These are phyloP conservation scores for Coemansia sp. DNA, from an alignment of 192 early-diverging fungal species.

Conservation along the genomic window DNA sequence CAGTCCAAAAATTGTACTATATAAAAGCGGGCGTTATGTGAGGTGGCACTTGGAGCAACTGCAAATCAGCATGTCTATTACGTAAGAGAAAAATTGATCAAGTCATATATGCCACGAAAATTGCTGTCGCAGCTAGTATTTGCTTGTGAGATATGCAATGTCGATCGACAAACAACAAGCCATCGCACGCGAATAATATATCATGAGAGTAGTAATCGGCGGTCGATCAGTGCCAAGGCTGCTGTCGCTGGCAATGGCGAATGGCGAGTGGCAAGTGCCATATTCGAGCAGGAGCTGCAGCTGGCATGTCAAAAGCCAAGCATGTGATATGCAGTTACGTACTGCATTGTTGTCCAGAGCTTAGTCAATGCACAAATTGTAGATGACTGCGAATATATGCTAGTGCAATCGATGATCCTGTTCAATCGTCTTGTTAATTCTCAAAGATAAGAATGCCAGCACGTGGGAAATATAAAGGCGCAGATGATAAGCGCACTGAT, in stretches of 20 bases:
- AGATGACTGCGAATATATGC: background rate
- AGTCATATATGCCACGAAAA: no score
- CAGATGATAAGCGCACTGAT: background rate
- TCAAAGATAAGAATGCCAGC: background rate
- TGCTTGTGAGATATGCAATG: background rate
- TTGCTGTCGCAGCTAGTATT: background rate
- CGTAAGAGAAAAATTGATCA: background rate
- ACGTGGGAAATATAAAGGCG: background rate
- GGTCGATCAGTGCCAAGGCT: background rate
- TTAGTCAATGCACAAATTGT: background rate
- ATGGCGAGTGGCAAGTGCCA: background rate
- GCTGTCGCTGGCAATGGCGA: background rate
- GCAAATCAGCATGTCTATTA: background rate
- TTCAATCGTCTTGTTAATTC: background rate
- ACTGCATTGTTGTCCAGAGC: background rate
- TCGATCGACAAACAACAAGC: background rate
- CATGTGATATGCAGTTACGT: background rate
- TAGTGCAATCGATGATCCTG: background rate
- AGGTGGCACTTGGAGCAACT: background rate
- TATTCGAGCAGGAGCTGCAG: background rate
- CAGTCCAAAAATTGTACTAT: no score
- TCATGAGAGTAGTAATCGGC: background rate
- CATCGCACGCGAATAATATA: background rate
- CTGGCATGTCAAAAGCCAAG: background rate
- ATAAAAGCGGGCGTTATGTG: background rate